Evolutionary conservation across 352 stramenopile genomes (phyloP).

Genomic region (Pythium phragmitis): DNA sequence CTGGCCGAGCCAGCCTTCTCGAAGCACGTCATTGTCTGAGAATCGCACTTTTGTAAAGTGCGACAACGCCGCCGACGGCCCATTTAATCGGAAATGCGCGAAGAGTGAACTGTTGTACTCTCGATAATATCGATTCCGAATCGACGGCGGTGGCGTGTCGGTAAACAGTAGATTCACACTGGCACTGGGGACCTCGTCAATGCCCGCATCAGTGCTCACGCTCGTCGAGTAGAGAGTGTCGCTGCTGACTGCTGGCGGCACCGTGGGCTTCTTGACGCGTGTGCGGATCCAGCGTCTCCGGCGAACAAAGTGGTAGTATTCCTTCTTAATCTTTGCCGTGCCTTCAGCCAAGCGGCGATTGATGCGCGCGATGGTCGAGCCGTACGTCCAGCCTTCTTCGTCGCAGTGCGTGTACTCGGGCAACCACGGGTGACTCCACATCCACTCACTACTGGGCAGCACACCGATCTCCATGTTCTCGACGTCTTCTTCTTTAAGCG

Average conservation of each 20-base stretch:
- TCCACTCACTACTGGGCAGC: conserved; percentile 65
- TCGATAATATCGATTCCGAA: conserved; percentile 48
- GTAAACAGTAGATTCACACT: conserved; percentile 1
- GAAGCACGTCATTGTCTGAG: conserved; percentile 62
- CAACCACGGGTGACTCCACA: conserved; percentile 82
- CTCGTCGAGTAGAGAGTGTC: not conserved
- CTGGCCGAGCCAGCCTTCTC: conserved; percentile 77
- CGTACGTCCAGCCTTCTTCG: conserved; percentile 85
- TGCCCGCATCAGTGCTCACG: not conserved
- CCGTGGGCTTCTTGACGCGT: conserved; percentile 51
- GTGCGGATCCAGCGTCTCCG: conserved; percentile 79
- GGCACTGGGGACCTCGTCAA: not conserved
- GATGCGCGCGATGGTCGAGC: conserved; percentile 79
- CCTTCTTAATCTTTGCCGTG: conserved; percentile 68
- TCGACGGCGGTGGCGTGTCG: conserved; percentile 2
- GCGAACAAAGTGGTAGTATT: conserved; percentile 81
- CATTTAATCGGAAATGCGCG: conserved; percentile 51
- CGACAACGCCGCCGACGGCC: conserved; percentile 36
- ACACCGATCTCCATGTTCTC: conserved; percentile 59
- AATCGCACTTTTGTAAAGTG: conserved; percentile 67
- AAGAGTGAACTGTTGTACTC: conserved; percentile 69
- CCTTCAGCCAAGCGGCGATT: conserved; percentile 78
- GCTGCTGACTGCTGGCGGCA: not conserved
- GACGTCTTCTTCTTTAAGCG: conserved; percentile 29
- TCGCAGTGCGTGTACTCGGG: conserved; percentile 81